These are phyloP conservation scores for Leishmania lainsoni DNA, from an alignment of 208 protist species.

Conservation along the genomic window DNA sequence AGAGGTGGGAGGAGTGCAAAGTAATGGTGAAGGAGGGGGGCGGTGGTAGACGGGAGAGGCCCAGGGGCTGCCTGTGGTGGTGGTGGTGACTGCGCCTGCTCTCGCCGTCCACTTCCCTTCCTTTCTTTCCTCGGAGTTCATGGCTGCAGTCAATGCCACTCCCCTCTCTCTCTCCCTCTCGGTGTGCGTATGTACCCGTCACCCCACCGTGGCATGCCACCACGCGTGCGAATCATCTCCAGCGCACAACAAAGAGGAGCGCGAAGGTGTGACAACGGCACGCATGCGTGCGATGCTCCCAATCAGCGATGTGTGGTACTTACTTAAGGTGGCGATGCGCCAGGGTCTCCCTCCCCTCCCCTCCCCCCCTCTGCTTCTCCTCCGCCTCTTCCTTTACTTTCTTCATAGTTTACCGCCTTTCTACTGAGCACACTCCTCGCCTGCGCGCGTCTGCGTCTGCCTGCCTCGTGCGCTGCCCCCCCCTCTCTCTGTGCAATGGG, in stretches of 20 bases:
- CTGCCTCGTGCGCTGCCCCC: too few relatives aligned
- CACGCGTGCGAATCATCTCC: background rate
- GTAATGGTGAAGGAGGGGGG: background rate
- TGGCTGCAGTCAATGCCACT: background rate
- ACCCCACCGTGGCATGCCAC: background rate
- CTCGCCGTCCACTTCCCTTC: background rate
- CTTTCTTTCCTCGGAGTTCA: background rate
- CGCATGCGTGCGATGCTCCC: background rate
- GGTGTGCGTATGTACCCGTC: background rate
- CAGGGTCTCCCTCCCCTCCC: background rate
- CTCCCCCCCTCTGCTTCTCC: background rate
- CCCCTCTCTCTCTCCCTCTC: background rate
- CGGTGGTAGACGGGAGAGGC: background rate
- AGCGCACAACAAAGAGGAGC: background rate
- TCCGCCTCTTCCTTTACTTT: too few relatives aligned
- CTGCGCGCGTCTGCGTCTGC: background rate
- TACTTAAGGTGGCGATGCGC: background rate
- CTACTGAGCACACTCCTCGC: background rate
- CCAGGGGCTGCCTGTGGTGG: background rate
- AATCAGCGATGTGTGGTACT: background rate
- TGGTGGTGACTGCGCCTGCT: background rate
- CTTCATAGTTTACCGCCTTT: background rate
- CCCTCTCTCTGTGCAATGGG: background rate
- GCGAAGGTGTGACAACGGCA: background rate
- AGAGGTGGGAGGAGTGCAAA: background rate